Percentiles rank a stretch among this genome's conserved stretches.
Evolutionary conservation across 345 rosid species (phyloP).

Genomic region (Noccaea bulbosa): DNA sequence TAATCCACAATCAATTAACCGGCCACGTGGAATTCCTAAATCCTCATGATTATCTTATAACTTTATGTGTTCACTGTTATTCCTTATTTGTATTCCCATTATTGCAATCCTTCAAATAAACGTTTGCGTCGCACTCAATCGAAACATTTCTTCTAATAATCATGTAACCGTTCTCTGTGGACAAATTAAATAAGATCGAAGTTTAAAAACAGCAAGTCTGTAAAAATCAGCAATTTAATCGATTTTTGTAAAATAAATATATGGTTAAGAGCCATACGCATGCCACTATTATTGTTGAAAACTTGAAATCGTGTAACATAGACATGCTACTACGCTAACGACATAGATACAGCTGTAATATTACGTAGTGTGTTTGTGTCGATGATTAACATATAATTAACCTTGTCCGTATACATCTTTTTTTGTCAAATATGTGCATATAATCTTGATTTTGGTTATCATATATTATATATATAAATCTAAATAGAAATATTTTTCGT

Average conservation of each 20-base stretch:
- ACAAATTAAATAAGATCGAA: background rate
- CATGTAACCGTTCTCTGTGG: background rate
- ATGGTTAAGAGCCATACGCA: slow-evolving; percentile 22
- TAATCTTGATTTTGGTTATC: background rate
- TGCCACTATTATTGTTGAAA: slow-evolving; percentile 32
- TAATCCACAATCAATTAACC: slow-evolving; percentile 36
- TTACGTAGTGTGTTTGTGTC: background rate
- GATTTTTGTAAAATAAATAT: background rate
- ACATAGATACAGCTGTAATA: slow-evolving; percentile 22
- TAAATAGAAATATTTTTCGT: slow-evolving; percentile 15
- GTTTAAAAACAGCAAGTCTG: background rate
- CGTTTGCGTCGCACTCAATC: slow-evolving; percentile 23
- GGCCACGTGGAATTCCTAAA: slow-evolving; percentile 37
- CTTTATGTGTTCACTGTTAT: background rate
- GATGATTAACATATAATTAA: background rate
- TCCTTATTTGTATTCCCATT: slow-evolving; percentile 14
- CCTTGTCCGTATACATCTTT: background rate
- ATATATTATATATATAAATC: background rate
- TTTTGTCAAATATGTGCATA: background rate
- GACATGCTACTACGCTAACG: slow-evolving; percentile 21
- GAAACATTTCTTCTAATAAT: slow-evolving; percentile 18
- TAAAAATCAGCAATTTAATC: background rate
- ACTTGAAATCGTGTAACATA: slow-evolving; percentile 33
- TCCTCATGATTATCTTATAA: slow-evolving; percentile 31
- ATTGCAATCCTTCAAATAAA: slow-evolving; percentile 16